Evolutionary conservation across 352 stramenopile genomes (phyloP).

Genomic region (Phytophthora vignae): DNA sequence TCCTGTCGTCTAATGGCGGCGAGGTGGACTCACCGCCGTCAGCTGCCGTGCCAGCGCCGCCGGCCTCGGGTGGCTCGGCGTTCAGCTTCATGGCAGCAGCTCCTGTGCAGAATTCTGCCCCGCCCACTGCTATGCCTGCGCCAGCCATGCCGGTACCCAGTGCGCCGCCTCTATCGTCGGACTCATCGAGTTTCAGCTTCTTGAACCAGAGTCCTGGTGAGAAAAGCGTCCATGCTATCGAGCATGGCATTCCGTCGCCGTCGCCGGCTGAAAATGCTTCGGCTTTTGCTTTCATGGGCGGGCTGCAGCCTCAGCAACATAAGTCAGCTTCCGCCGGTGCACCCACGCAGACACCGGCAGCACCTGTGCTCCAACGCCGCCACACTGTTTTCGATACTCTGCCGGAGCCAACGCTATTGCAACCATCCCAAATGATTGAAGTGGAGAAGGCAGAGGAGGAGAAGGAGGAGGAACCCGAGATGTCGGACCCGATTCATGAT

Average conservation of each 20-base stretch:
- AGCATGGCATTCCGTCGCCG: slow-evolving; percentile 33
- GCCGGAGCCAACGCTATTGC: slow-evolving; percentile 50
- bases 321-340: slow-evolving; percentile 18
- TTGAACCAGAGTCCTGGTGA: slow-evolving; percentile 30
- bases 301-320: slow-evolving; percentile 19
- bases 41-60: slow-evolving; percentile 1
- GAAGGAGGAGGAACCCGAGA: slow-evolving; percentile 37
- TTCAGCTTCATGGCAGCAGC: slow-evolving; percentile 37
- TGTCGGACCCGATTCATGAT: slow-evolving; percentile 79
- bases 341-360: slow-evolving; percentile 22
- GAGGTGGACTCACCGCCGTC: slow-evolving; percentile 29
- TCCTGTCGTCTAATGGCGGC: slow-evolving; percentile 39
- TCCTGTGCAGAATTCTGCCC: background rate
- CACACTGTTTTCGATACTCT: slow-evolving; percentile 70
- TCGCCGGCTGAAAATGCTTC: slow-evolving; percentile 33
- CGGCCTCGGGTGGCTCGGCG: slow-evolving; percentile 10
- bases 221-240: slow-evolving; percentile 22
- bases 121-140: background rate
- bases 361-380: slow-evolving; percentile 27
- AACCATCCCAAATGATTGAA: slow-evolving; percentile 20
- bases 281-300: slow-evolving; percentile 63
- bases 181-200: slow-evolving; percentile 49
- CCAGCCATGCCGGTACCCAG: slow-evolving; percentile 29
- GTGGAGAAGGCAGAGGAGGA: slow-evolving; percentile 40
- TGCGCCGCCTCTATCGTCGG: slow-evolving; percentile 39